Evolutionary conservation across 768 basidiomycete genomes (phyloP).

Genomic region (Gymnopilus dilepis): DNA sequence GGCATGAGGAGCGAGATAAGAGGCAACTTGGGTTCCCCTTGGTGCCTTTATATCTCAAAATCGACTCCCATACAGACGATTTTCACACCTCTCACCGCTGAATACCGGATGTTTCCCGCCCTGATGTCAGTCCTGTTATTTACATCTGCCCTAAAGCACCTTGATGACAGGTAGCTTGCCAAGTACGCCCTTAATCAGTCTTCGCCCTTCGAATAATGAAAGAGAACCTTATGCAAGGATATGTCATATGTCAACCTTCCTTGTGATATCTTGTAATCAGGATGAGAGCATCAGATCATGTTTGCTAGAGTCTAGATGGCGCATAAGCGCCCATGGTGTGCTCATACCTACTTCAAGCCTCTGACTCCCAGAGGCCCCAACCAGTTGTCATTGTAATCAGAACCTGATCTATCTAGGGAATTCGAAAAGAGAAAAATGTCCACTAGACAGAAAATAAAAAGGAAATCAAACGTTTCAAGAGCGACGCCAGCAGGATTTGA

Average conservation of each 20-base stretch:
- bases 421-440: neutral
- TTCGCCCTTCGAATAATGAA: neutral
- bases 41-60: too few species aligned
- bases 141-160: neutral
- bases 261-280: too few species aligned
- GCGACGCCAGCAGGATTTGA: slow-evolving; percentile 7
- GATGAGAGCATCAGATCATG: too few species aligned
- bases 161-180: neutral
- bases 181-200: neutral
- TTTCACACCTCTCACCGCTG: neutral
- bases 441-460: slow-evolving; percentile 16
- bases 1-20: too few species aligned
- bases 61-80: neutral
- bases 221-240: neutral
- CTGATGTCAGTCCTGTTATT: neutral
- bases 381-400: too few species aligned
- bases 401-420: too few species aligned
- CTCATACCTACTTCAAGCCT: too few species aligned
- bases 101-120: neutral
- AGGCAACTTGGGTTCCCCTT: too few species aligned
- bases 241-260: too few species aligned
- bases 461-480: neutral
- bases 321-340: too few species aligned
- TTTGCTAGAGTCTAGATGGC: too few species aligned
- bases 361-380: too few species aligned